Percentiles rank a stretch among this genome's conserved stretches.
Conservation (phyloP, 2,329 filamentous ascomycete species). For the Fusarium tjaetaba region DNA sequence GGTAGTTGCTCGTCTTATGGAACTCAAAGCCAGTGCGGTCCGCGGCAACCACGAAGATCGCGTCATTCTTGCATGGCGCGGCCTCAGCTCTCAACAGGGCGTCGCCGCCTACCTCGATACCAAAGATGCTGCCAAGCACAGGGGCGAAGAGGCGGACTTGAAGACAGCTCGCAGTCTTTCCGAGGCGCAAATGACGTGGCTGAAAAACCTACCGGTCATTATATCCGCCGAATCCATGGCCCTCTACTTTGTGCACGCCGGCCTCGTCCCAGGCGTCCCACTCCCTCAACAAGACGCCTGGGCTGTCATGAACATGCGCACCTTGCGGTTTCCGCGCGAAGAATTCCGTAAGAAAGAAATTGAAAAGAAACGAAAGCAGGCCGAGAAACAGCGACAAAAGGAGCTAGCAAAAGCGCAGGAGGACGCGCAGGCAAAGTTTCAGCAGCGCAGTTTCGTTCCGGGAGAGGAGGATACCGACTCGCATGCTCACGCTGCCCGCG, state of each 20-base stretch:
- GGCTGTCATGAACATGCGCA: conserved; percentile 93
- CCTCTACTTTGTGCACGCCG: conserved; percentile 82
- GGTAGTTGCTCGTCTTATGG: conserved; percentile 79
- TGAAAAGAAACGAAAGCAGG: conserved; percentile 38
- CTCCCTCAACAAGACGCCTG: conserved; percentile 78
- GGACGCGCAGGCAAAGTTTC: conserved; percentile 1
- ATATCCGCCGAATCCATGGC: conserved; percentile 73
- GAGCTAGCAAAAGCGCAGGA: conserved; percentile 30
- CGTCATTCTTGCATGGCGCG: conserved; percentile 73
- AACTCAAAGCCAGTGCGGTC: conserved; percentile 80
- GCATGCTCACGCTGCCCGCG: conserved; percentile 10
- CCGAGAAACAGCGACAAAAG: conserved; percentile 33
- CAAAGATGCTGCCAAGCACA: conserved; percentile 42
- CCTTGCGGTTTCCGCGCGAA: conserved; percentile 67
- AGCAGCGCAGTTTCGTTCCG: conserved; percentile 9
- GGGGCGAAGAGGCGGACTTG: conserved; percentile 54
- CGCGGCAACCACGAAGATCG: conserved; percentile 94
- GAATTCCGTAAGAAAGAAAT: conserved; percentile 52
- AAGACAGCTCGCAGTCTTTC: conserved; percentile 65
- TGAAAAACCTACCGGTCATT: conserved; percentile 80
- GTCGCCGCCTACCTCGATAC: conserved; percentile 43
- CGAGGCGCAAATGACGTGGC: conserved; percentile 72
- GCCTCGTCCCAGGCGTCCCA: conserved; percentile 79
- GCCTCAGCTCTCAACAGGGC: conserved; percentile 39
- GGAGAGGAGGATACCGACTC: neutral